These are phyloP conservation scores for Pseudopediastrum boryanum DNA, from an alignment of 139 green algal species.

Conservation along the genomic window DNA sequence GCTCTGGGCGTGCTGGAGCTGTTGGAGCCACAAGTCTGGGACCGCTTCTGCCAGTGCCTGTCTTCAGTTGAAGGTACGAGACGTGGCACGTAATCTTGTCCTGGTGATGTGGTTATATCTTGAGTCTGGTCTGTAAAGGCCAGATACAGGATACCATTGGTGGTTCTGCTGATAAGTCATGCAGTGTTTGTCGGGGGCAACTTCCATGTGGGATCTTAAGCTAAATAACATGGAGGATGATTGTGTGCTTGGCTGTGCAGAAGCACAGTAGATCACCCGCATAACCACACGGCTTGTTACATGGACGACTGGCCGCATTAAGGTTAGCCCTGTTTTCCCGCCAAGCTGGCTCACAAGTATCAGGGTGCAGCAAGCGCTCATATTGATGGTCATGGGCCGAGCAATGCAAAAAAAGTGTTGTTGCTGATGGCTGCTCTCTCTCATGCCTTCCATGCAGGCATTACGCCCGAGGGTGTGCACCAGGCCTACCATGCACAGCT, in stretches of 20 bases:
- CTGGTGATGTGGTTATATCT: neutral
- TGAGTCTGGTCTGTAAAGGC: neutral
- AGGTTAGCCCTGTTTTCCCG: no score
- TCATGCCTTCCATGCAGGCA: constrained; percentile 5
- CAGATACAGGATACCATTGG: neutral
- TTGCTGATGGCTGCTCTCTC: neutral
- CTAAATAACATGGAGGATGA: no score
- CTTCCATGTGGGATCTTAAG: no score
- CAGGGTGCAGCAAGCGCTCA: no score
- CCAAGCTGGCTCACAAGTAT: no score
- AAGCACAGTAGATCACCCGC: no score
- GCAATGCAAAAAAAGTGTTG: no score
- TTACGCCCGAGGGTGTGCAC: constrained; percentile 46
- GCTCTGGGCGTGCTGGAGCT: constrained; percentile 41
- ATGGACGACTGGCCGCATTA: no score
- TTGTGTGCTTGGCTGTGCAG: no score
- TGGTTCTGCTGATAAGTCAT: neutral
- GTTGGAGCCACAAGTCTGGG: constrained; percentile 38
- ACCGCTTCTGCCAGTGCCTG: constrained; percentile 39
- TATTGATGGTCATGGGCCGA: no score
- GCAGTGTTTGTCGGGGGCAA: no score
- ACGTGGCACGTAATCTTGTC: neutral
- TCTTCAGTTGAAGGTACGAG: constrained; percentile 12
- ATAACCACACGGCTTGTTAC: no score
- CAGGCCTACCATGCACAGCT: constrained; percentile 54